A percentile compares a stretch with the other conserved stretches of the same genome.
phyloP scores from a whole-genome alignment of 148 eudicot species.

The Chenopodium suecicum region DNA sequence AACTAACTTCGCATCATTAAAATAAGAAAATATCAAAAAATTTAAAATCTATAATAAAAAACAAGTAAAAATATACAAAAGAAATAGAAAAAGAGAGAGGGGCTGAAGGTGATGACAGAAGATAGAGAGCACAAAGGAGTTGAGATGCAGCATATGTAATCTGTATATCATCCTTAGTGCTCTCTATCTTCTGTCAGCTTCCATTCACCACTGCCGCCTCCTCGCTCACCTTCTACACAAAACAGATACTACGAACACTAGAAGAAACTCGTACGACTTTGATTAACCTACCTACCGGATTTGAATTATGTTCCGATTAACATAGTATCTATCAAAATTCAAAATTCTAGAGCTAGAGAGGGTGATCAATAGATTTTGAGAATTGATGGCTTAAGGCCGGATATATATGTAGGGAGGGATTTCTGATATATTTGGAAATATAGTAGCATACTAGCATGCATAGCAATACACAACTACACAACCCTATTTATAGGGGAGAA shows the following conservation, averaged over 20 bases:
- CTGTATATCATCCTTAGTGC: slow-evolving; percentile 39
- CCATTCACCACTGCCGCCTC: slow-evolving; percentile 22
- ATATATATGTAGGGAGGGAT: background rate
- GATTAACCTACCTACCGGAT: background rate
- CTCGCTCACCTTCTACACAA: background rate
- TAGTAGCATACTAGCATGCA: background rate
- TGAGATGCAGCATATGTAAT: slow-evolving; percentile 14
- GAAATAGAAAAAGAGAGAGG: slow-evolving; percentile 15
- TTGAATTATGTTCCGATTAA: too few species aligned
- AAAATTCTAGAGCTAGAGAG: background rate
- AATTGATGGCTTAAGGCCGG: background rate
- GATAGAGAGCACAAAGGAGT: slow-evolving; percentile 39
- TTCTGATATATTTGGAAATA: background rate
- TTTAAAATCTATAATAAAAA: too few species aligned
- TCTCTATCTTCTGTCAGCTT: slow-evolving; percentile 48
- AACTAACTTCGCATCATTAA: slow-evolving; percentile 1
- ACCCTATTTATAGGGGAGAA: slow-evolving; percentile 9
- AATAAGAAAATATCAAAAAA: background rate
- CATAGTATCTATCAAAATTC: background rate
- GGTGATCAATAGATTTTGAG: background rate
- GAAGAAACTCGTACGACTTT: background rate
- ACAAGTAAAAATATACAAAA: background rate
- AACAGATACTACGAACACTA: background rate
- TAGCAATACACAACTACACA: background rate
- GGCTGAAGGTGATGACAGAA: slow-evolving; percentile 39